These are phyloP conservation scores for Hypoxylon sp. DNA, from an alignment of 2,329 filamentous ascomycete genomes.

Conservation along the genomic window DNA sequence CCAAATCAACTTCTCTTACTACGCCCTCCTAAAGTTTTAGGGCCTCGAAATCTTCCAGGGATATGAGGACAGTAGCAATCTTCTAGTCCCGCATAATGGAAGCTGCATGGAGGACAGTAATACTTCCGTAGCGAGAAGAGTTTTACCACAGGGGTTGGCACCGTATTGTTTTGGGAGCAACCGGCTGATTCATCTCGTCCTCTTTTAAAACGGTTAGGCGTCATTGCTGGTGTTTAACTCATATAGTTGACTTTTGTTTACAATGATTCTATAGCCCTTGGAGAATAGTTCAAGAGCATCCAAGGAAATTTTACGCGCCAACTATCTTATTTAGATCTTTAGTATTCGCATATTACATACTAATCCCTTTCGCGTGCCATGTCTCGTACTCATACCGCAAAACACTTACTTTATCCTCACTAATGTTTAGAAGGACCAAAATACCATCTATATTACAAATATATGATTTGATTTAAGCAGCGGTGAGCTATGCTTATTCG, in stretches of 20 bases:
- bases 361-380: background rate
- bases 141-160: slow-evolving; percentile 5
- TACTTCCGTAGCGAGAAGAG: slow-evolving; percentile 8
- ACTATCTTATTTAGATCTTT: background rate
- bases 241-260: background rate
- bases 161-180: background rate
- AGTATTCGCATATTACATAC: background rate
- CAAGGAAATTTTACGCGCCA: background rate
- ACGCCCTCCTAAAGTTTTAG: slow-evolving; percentile 2
- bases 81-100: slow-evolving; percentile 14
- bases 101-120: slow-evolving; percentile 11
- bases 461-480: background rate
- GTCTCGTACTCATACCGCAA: background rate
- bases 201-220: background rate
- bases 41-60: slow-evolving; percentile 1
- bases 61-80: slow-evolving; percentile 1
- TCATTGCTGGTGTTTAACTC: background rate
- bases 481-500: background rate
- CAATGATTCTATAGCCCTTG: background rate
- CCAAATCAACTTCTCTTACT: slow-evolving; percentile 41
- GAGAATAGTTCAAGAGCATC: background rate
- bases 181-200: background rate
- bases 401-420: background rate
- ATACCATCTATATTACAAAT: background rate
- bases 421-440: background rate